Conservation (phyloP, 1,284 basidiomycete species). For the Salmacisia buchloeana region DNA sequence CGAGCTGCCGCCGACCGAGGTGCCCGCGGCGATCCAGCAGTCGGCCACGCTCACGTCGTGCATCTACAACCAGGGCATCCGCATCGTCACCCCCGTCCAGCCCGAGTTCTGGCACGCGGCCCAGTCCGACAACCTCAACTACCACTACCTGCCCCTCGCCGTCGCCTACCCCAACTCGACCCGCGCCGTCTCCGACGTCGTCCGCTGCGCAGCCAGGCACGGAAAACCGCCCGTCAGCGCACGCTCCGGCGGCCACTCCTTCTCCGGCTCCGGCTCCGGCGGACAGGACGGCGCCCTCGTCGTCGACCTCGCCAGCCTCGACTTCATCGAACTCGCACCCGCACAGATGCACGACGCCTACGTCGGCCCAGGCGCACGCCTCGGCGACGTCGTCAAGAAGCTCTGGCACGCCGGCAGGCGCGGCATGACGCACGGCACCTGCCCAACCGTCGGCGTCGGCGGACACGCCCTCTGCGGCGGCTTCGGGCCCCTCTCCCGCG, state of each 20-base stretch:
- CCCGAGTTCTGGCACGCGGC: slow-evolving; percentile 19
- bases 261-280: slow-evolving; percentile 43
- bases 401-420: slow-evolving; percentile 37
- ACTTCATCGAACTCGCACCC: slow-evolving; percentile 19
- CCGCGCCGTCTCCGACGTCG: slow-evolving; percentile 31
- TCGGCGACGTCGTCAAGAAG: slow-evolving; percentile 50
- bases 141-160: slow-evolving; percentile 45
- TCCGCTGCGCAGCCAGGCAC: slow-evolving; percentile 33
- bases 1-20: not conserved
- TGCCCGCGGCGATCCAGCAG: not conserved
- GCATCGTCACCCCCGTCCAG: not conserved
- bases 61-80: slow-evolving; percentile 7
- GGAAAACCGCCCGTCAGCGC: slow-evolving; percentile 37
- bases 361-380: slow-evolving; percentile 42
- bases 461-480: slow-evolving; percentile 49
- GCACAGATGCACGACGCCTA: slow-evolving; percentile 23
- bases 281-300: slow-evolving; percentile 43
- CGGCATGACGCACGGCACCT: slow-evolving; percentile 49
- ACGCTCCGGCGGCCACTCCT: slow-evolving; percentile 50
- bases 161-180: slow-evolving; percentile 39
- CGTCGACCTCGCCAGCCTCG: slow-evolving; percentile 37
- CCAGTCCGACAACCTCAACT: slow-evolving; percentile 49
- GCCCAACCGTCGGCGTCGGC: slow-evolving; percentile 48
- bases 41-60: not conserved
- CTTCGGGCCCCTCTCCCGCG: slow-evolving; percentile 40